Base-by-base conservation (phyloP, 148 eudicot genomes). In the Rhododendron ovatum region DNA sequence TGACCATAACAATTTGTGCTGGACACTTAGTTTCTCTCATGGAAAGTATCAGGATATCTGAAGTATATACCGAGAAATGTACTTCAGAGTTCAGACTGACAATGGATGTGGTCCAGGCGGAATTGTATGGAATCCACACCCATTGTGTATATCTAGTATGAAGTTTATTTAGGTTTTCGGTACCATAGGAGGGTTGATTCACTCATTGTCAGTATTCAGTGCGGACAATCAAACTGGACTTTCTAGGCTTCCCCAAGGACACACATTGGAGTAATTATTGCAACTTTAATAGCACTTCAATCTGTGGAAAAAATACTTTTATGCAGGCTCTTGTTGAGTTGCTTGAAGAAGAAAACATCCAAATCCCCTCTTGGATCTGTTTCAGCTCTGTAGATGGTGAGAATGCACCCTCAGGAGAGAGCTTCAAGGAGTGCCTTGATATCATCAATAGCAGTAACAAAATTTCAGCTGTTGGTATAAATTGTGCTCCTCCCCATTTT, bases 401-500 rank as follows among this genome's bases (percentile, higher is more conserved):
- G 55, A 89, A 91, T 81, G 94, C 95, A 35, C 93, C 99, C 2
- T 95, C 98, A 17, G 98, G 99, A 37, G 99, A 96, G 84, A 92
- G 93, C 90, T 95, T 96, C 43, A 81, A 91, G 53, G 98, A 95
- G 48, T 94, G 95, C 83, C 90, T 95, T 28, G 87, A 85, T 30
- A 65, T 92, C 1, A 79, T 96, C 55, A 93, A 94, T 84, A 90
- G 87, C 78, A 94, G 94, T 77, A 76, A 90, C 71, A 92, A 81
- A 89, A 91, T 96, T 71, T 87, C 90, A 7, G 94, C 92, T 0
- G 89, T 90, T 24, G 99, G 99, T 80, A 96, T 96, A 81, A 96
- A 96, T 48, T 96, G 99, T 87, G 94, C 96, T 28, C 95, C 99
- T 51, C 99, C 99, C 67, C 94, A 93, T 28, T 95, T 92, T 85